Percentiles rank a stretch among this genome's conserved stretches.
Evolutionary conservation across 257 asterid genomes (phyloP).

Genomic region (Forsythia viridissima): DNA sequence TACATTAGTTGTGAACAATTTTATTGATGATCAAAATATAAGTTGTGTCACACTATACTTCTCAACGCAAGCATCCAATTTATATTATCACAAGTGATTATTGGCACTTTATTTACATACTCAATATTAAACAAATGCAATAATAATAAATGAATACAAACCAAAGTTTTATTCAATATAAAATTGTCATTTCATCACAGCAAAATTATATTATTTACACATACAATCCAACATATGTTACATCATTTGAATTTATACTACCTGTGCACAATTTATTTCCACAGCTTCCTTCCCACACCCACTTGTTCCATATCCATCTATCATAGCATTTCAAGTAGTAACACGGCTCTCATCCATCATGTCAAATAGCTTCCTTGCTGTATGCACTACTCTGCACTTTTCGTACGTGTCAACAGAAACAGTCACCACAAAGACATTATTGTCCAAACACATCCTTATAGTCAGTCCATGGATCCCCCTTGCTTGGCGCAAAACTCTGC

Average conservation of each 20-base stretch:
- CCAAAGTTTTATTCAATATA: no score
- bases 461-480: constrained; percentile 84
- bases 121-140: no score
- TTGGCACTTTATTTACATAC: no score
- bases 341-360: constrained; percentile 61
- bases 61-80: no score
- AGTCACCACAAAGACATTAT: constrained; percentile 60
- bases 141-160: no score
- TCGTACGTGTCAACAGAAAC: constrained; percentile 92
- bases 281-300: constrained; percentile 76
- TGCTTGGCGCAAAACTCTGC: constrained; percentile 78
- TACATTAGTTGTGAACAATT: no score
- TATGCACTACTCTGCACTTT: constrained; percentile 76
- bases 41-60: no score
- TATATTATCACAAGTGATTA: no score
- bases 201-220: no score
- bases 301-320: constrained; percentile 94
- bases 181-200: no score
- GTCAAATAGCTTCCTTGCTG: constrained; percentile 71
- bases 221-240: constrained; percentile 37
- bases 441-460: constrained; percentile 51
- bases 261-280: constrained; percentile 57
- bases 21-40: no score
- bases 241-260: constrained; percentile 50
- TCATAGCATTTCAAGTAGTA: constrained; percentile 96